A percentile compares a stretch with the other conserved stretches of the same genome.
Conservation (phyloP, 2,329 filamentous ascomycete species). For the Fusarium sp. region DNA sequence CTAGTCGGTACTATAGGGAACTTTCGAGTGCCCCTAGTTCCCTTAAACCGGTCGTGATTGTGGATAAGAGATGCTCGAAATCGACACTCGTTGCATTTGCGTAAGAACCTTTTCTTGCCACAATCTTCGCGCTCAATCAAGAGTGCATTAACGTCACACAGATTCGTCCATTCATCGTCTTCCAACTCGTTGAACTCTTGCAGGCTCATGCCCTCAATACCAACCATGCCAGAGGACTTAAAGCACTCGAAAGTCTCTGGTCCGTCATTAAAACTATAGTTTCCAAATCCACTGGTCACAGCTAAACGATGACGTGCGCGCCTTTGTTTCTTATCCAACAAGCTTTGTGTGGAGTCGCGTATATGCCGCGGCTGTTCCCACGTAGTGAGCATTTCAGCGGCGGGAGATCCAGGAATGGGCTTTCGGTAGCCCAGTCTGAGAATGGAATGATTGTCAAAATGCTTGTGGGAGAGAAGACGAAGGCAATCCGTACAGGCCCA, state of each 20-base stretch:
- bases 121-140: slow-evolving; percentile 1
- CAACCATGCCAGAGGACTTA: neutral
- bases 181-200: neutral
- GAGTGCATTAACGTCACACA: slow-evolving; percentile 1
- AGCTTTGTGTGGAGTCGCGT: neutral
- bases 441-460: slow-evolving; percentile 28
- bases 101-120: slow-evolving; percentile 14
- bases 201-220: neutral
- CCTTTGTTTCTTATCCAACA: neutral
- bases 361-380: slow-evolving; percentile 18
- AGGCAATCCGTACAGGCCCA: slow-evolving; percentile 35
- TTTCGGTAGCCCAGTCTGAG: slow-evolving; percentile 21
- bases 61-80: slow-evolving; percentile 3
- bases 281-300: neutral
- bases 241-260: neutral
- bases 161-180: neutral
- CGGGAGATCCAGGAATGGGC: slow-evolving; percentile 13
- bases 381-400: neutral
- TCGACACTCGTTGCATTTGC: slow-evolving; percentile 32
- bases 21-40: neutral
- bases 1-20: slow-evolving; percentile 16
- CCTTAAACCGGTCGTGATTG: neutral
- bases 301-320: slow-evolving; percentile 9
- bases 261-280: neutral
- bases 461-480: slow-evolving; percentile 23